Conservation (phyloP, 176 grass and related monocot genomes). For the Coix lacrymajobi region DNA sequence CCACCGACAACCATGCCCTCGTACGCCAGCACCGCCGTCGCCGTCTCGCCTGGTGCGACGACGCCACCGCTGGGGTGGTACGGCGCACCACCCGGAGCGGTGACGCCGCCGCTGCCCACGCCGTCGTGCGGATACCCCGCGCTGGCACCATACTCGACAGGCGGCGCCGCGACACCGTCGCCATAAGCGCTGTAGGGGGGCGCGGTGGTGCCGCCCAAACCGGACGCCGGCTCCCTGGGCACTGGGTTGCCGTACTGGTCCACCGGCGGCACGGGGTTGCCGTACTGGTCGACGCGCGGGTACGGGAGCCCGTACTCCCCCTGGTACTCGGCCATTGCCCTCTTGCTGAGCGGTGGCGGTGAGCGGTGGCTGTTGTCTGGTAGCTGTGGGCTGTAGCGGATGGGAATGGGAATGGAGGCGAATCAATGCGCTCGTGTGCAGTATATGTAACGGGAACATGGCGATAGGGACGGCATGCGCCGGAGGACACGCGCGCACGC, state of each 20-base stretch:
- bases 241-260: conserved; percentile 62
- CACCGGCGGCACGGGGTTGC: conserved; percentile 54
- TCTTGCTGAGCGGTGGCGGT: not conserved
- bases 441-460: conserved; percentile 4
- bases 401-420: not conserved
- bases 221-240: conserved; percentile 15
- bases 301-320: conserved; percentile 45
- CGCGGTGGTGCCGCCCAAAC: not conserved
- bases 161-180: not conserved
- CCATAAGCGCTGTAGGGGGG: not conserved
- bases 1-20: conserved; percentile 5
- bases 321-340: conserved; percentile 31
- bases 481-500: conserved; percentile 6
- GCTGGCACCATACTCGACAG: not conserved
- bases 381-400: not conserved
- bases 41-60: not conserved
- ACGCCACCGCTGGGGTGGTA: not conserved
- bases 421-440: not conserved
- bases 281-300: conserved; percentile 63
- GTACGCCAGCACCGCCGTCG: not conserved
- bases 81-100: not conserved
- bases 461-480: not conserved
- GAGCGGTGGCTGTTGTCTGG: not conserved
- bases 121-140: conserved; percentile 2
- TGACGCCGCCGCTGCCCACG: not conserved